Evolutionary conservation across 148 eudicot species (phyloP), one percentile per base, ranked within the genome.

Genomic region (Rhododendron vialii): DNA sequence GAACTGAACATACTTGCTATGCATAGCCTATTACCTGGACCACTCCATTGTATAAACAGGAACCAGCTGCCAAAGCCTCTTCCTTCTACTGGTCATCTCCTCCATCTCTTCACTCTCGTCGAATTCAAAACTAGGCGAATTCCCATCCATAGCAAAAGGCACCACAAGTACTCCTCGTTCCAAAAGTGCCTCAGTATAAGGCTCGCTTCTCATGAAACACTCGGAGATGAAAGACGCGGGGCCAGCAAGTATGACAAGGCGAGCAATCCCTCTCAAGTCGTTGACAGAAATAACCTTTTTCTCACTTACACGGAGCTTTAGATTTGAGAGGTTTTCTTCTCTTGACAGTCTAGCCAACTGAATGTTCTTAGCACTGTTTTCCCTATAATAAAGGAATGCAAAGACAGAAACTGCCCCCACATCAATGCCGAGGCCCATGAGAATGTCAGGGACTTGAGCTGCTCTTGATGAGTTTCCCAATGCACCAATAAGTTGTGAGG

Each of bases 91-190:
- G 17, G 91, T 89, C 15, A 83, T 36, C 81, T 87, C 92, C 86
- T 85, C 85, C 82, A 84, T 80, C 57, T 95, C 98, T 80, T 92
- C 93, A 75, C 85, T 89, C 86, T 93, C 95, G 65, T 93, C 91
- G 87, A 94, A 93, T 84, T 93, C 91, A 88, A 93, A 92, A 38
- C 77, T 87, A 83, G 94, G 99, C 0, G 83, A 74, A 92, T 77
- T 88, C 22, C 98, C 94, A 92, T 95, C 96, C 4, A 92, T 92
- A 80, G 91, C 90, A 91, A 95, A 90, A 71, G 98, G 94, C 47
- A 96, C 95, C 77, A 96, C 98, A 82, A 96, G 95, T 82, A 96
- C 98, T 55, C 94, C 96, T 87, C 99, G 87, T 79, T 96, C 99
- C 85, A 94, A 10, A 38, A 96, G 96, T 33, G 85, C 74, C 87